These are phyloP conservation scores for Saccharomyces hybrid DNA, from an alignment of 1,139 yeast species.

Conservation along the genomic window DNA sequence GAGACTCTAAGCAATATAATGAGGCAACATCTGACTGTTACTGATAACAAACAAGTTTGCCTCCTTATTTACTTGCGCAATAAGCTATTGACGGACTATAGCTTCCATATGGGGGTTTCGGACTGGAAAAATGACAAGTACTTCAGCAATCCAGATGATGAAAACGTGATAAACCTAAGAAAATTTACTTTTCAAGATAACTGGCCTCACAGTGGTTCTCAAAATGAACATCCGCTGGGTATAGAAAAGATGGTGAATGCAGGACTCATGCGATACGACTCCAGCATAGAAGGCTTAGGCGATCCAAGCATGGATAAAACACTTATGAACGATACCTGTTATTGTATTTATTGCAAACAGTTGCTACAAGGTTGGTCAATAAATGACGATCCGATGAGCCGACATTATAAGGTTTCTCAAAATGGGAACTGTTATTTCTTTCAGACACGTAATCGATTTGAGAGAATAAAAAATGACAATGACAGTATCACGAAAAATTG, in stretches of 20 bases:
- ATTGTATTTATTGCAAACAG: slow-evolving; percentile 24
- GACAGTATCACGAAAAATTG: not conserved
- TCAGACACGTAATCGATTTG: slow-evolving; percentile 6
- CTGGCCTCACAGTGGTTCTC: slow-evolving; percentile 9
- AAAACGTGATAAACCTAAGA: slow-evolving; percentile 11
- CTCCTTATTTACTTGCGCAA: slow-evolving; percentile 11
- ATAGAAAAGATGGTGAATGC: slow-evolving; percentile 17
- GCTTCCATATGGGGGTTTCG: slow-evolving; percentile 9
- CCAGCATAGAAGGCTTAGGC: slow-evolving; percentile 18
- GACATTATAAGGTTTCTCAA: slow-evolving; percentile 8
- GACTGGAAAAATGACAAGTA: slow-evolving; percentile 17
- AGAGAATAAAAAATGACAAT: not conserved
- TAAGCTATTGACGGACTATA: slow-evolving; percentile 6
- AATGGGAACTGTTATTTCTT: slow-evolving; percentile 24
- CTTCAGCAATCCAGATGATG: slow-evolving; percentile 16
- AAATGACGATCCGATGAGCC: slow-evolving; percentile 15
- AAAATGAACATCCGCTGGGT: slow-evolving; percentile 3
- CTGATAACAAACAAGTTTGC: slow-evolving; percentile 5
- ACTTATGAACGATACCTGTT: slow-evolving; percentile 13
- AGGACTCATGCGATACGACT: slow-evolving; percentile 24
- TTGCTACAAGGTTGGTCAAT: slow-evolving; percentile 9
- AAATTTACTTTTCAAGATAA: slow-evolving; percentile 13
- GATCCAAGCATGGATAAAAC: slow-evolving; percentile 8
- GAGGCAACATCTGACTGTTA: slow-evolving; percentile 14
- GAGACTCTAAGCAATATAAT: slow-evolving; percentile 24